phyloP scores from a whole-genome alignment of 75 land plant genomes.

The Ceratopteris richardii region DNA sequence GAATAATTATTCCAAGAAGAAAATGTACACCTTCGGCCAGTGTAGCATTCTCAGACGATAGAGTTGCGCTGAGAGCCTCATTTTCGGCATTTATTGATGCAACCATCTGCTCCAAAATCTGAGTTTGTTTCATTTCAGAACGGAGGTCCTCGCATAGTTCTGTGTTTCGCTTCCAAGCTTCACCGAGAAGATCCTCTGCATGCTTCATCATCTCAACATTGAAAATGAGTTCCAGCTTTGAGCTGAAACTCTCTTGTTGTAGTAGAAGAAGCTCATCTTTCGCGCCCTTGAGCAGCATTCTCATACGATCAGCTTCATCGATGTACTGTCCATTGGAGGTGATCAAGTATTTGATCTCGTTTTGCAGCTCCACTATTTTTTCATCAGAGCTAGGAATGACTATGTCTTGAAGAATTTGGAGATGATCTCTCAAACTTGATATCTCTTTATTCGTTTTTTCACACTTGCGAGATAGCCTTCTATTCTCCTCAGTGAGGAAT shows the following conservation, averaged over 20 bases:
- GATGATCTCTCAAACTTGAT: not conserved
- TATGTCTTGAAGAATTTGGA: not conserved
- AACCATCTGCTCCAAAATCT: slow-evolving; percentile 1
- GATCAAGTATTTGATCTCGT: not conserved
- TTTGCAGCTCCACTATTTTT: not conserved
- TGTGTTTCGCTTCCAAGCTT: not conserved
- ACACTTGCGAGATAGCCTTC: not conserved
- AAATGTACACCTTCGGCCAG: too few species aligned
- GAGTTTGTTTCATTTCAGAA: not conserved
- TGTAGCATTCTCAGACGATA: too few species aligned
- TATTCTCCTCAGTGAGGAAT: not conserved
- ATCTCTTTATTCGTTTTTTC: not conserved
- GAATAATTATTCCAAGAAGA: too few species aligned
- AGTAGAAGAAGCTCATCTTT: not conserved
- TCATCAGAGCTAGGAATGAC: not conserved
- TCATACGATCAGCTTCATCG: not conserved
- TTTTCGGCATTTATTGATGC: not conserved
- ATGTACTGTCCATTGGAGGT: not conserved
- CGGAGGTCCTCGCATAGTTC: not conserved
- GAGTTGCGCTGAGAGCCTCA: not conserved
- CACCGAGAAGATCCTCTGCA: not conserved
- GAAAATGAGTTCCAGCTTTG: not conserved
- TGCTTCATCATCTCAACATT: not conserved
- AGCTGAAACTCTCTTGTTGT: not conserved
- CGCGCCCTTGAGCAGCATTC: not conserved